Evolutionary conservation across 768 basidiomycete genomes (phyloP).

Genomic region (Tricholoma furcatifolium): DNA sequence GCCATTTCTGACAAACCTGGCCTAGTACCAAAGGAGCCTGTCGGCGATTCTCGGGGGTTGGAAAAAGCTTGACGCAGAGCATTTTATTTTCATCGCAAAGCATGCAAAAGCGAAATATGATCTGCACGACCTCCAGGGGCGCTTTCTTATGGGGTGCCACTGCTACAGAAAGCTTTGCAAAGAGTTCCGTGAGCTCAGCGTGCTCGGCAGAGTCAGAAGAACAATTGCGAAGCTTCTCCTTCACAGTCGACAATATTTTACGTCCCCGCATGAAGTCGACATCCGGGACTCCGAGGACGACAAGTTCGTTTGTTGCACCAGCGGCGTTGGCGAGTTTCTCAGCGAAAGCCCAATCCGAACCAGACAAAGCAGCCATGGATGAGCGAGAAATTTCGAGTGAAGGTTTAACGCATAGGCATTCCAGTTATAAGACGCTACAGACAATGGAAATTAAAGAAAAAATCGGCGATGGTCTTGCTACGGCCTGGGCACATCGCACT

Average conservation of each 20-base stretch:
- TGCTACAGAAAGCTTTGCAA: not conserved
- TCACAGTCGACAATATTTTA: not conserved
- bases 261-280: not conserved
- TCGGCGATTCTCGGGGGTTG: not conserved
- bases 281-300: not conserved
- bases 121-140: not conserved
- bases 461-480: no score
- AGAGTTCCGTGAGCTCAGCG: not conserved
- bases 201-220: not conserved
- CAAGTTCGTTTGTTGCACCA: not conserved
- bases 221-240: not conserved
- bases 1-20: not conserved
- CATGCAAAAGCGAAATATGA: no score
- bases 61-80: no score
- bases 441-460: no score
- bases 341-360: not conserved
- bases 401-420: no score
- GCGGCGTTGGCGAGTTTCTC: not conserved
- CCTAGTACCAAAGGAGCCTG: not conserved
- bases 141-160: not conserved
- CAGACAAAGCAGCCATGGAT: not conserved
- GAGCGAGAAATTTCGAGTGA: no score
- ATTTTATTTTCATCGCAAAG: no score
- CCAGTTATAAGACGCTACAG: no score
- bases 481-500: no score